Percentiles rank a stretch among this genome's conserved stretches.
phyloP scores from a whole-genome alignment of 108 stramenopile genomes.

The Fistulifera solaris region DNA sequence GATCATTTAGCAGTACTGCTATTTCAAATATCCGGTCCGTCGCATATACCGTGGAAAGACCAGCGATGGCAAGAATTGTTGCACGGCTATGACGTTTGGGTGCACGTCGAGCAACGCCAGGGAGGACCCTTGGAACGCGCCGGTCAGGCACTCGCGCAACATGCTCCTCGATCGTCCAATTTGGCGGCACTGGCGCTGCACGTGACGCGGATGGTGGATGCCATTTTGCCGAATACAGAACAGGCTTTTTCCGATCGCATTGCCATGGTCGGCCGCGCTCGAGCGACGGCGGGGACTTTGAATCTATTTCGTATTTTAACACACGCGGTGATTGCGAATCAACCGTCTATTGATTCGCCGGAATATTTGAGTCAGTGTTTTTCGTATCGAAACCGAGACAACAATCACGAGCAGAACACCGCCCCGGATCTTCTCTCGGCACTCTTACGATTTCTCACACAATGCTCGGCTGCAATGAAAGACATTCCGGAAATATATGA shows the following conservation, averaged over 20 bases:
- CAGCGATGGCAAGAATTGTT: conserved; percentile 68
- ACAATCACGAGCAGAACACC: conserved; percentile 1
- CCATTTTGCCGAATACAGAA: conserved; percentile 20
- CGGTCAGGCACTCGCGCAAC: conserved; percentile 3
- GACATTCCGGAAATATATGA: conserved; percentile 69
- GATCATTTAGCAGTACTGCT: conserved; percentile 37
- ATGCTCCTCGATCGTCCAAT: conserved; percentile 50
- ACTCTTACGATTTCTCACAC: conserved; percentile 22
- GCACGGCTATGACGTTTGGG: conserved; percentile 61
- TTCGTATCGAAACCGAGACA: conserved; percentile 21
- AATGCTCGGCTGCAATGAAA: conserved; percentile 13
- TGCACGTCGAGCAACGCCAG: conserved; percentile 46
- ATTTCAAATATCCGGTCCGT: conserved; percentile 58
- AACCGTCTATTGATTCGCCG: conserved; percentile 6
- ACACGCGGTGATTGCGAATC: conserved; percentile 43
- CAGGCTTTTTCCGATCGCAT: conserved; percentile 37
- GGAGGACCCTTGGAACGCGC: background rate
- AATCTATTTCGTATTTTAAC: conserved; percentile 43
- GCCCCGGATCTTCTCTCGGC: conserved; percentile 22
- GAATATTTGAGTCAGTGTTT: conserved; percentile 20
- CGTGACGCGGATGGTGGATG: conserved; percentile 55
- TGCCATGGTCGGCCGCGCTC: conserved; percentile 61
- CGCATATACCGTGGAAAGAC: conserved; percentile 63
- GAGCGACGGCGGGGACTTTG: conserved; percentile 63
- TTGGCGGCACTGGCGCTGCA: conserved; percentile 66